These are phyloP conservation scores for Plantago ovata DNA, from an alignment of 257 asterid genomes.

Conservation along the genomic window DNA sequence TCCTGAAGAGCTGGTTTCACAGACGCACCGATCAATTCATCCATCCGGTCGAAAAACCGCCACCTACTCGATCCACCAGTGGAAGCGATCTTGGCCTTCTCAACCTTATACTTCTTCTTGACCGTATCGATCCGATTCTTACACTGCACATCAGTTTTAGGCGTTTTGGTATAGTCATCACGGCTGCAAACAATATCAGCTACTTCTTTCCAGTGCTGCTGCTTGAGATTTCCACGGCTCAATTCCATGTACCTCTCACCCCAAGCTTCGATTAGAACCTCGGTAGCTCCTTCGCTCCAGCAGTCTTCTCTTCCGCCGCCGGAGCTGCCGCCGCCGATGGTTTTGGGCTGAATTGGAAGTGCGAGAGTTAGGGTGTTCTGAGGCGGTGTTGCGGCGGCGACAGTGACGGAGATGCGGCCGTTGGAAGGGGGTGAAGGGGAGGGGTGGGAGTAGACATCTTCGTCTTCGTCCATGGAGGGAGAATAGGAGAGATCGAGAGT, in stretches of 20 bases:
- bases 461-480: constrained; percentile 65
- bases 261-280: constrained; percentile 77
- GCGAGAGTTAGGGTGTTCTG: constrained; percentile 54
- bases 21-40: constrained; percentile 57
- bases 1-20: constrained; percentile 27
- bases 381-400: constrained; percentile 52
- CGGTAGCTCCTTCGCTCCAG: constrained; percentile 94
- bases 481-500: constrained; percentile 6
- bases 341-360: constrained; percentile 46
- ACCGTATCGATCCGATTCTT: constrained; percentile 90
- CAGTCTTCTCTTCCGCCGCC: constrained; percentile 76
- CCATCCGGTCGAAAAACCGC: constrained; percentile 61
- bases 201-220: constrained; percentile 86
- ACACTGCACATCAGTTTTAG: constrained; percentile 87
- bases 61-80: constrained; percentile 63
- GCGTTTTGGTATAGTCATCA: constrained; percentile 49
- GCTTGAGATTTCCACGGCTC: constrained; percentile 84
- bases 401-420: constrained; percentile 79
- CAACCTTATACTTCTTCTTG: constrained; percentile 82
- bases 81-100: constrained; percentile 71
- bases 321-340: constrained; percentile 25
- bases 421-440: constrained; percentile 30
- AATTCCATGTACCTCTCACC: constrained; percentile 77
- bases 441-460: constrained; percentile 45
- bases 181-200: constrained; percentile 70